Evolutionary conservation across 441 rosid genomes (phyloP), one percentile per base, ranked within the genome.

Genomic region (Arabidopsis lyrata): DNA sequence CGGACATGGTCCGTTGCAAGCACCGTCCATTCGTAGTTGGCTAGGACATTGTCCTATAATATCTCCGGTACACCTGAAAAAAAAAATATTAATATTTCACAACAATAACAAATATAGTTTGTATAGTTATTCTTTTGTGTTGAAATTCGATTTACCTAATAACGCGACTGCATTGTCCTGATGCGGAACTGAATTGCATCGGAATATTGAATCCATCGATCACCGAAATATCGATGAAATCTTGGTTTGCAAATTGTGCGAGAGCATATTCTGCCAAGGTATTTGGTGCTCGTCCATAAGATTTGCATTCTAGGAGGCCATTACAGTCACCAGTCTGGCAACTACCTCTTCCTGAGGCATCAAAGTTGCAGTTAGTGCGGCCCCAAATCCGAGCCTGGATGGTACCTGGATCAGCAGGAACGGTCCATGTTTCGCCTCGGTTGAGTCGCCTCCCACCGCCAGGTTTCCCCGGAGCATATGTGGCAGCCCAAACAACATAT

Each of bases 151-250:
- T 31, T 59, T 59, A 75, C 78, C 68, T 52, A 8, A 75, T 75
- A 20, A 6, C 68, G 2, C 65, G 80, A 1, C 63, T 75, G 50
- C 86, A 81, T 41, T 66, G 42, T 3, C 72, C 38, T 13, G 77
- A 65, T 3, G 63, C 65, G 14, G 83, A 66, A 6, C 83, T 76
- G 44, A 87, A 89, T n/a, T 81, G 78, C 80, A 87, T 84, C 0
- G 89, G 89, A 42, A 87, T 77, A n/a, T 87, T 89, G 29, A 86
- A 87, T n/a, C 90, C 92, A 5, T 89, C 90, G 8, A 89, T 81
- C 1, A 83, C 74, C 0, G 90, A 89, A 0, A 86, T 85, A 61
- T 87, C 92, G 24, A 79, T 48, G 27, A 81, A 84, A 75, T 89
- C 90, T 50, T 72, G 10, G 72, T 76, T 60, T 5, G 64, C 55